These are phyloP conservation scores for Mimosa bimucronata DNA, from an alignment of 306 rosid species.

Conservation along the genomic window DNA sequence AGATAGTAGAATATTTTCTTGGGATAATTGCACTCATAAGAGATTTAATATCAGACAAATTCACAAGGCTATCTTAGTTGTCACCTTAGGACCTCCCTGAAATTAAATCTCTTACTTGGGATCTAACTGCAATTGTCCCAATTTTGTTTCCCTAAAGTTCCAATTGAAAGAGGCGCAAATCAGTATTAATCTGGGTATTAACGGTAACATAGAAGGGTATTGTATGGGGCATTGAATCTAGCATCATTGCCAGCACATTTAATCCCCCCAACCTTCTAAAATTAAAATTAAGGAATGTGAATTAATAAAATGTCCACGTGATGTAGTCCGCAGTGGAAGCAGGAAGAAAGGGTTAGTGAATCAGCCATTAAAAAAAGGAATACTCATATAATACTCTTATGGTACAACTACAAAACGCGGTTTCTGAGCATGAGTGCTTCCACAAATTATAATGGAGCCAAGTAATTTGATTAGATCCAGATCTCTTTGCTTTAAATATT, in stretches of 20 bases:
- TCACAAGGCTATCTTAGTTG: no score
- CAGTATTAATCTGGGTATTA: not conserved
- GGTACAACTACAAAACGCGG: conserved; percentile 51
- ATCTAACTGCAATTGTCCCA: no score
- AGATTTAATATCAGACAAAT: no score
- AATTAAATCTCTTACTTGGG: no score
- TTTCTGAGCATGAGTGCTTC: conserved; percentile 34
- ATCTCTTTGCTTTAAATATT: conserved; percentile 8
- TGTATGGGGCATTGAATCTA: not conserved
- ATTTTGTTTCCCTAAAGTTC: not conserved
- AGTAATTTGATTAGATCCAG: conserved; percentile 21
- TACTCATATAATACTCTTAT: not conserved
- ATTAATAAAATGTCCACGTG: conserved; percentile 36
- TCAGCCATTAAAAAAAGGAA: not conserved
- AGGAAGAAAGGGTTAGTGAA: not conserved
- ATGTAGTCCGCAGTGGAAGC: conserved; percentile 1
- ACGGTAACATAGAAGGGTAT: not conserved
- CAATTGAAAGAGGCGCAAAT: not conserved
- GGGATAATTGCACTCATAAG: no score
- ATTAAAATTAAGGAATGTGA: not conserved
- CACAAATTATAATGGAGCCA: not conserved
- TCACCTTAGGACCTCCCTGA: no score
- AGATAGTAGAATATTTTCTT: not conserved
- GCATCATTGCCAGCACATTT: not conserved
- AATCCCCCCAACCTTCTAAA: not conserved